Evolutionary conservation across 257 asterid genomes (phyloP).

Genomic region (Marsdenia floribunda): DNA sequence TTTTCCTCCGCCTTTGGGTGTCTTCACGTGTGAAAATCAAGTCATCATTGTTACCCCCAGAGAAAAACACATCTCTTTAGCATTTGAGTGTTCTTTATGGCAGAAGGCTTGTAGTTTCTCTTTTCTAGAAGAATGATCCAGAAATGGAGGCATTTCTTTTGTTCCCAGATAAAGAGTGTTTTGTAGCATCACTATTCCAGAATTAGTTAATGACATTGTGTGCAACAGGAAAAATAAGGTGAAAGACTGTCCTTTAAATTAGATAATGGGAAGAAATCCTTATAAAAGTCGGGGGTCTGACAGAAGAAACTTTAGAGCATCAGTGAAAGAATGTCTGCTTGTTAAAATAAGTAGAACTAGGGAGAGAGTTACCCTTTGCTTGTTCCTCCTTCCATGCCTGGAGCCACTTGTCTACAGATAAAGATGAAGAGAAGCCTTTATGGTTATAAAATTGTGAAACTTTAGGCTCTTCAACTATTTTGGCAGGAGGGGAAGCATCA

Average conservation of each 20-base stretch:
- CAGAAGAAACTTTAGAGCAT: not conserved
- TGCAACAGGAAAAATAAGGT: not conserved
- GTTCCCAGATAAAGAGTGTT: not conserved
- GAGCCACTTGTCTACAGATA: not conserved
- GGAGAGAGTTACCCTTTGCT: not conserved
- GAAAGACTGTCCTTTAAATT: not conserved
- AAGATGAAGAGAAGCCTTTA: not conserved
- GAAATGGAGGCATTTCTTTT: not conserved
- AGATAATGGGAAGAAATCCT: not conserved
- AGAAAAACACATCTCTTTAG: not conserved
- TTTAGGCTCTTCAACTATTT: not conserved
- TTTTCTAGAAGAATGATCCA: too few species aligned
- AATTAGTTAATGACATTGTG: not conserved
- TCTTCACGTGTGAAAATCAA: not conserved
- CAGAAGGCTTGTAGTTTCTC: too few species aligned
- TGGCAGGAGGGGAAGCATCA: conserved; percentile 61
- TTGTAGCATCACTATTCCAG: not conserved
- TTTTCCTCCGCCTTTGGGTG: not conserved
- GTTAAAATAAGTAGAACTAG: not conserved
- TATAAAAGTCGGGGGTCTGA: not conserved
- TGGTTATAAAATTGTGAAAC: not conserved
- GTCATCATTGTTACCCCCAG: not conserved
- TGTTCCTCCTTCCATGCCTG: not conserved
- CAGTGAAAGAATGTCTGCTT: not conserved
- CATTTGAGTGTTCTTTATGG: too few species aligned